Conservation (phyloP, 352 stramenopile genomes). For the Peronospora tabacina region DNA sequence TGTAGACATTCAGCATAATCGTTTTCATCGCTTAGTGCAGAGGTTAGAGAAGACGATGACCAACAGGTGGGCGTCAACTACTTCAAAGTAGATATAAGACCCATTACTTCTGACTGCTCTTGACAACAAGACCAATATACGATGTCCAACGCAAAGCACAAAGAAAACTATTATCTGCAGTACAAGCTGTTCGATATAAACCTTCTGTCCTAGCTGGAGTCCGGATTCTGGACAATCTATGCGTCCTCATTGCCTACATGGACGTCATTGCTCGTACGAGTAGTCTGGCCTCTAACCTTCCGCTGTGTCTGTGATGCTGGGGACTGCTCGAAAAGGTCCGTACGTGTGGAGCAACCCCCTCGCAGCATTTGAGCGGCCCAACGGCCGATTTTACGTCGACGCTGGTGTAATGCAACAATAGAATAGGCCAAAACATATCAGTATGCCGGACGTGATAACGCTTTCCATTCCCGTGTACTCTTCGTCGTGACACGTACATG, state of each 20-base stretch:
- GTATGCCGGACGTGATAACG: not conserved
- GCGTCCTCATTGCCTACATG: conserved; percentile 3
- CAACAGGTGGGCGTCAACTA: too few species aligned
- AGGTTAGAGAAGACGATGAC: not conserved
- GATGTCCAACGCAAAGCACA: not conserved
- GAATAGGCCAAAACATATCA: not conserved
- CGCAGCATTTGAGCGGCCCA: conserved; percentile 83
- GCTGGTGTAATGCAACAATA: conserved; percentile 28
- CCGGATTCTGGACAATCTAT: not conserved
- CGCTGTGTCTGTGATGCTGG: conserved; percentile 29
- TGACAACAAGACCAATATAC: not conserved
- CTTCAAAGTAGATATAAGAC: too few species aligned
- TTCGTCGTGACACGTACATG: conserved; percentile 43
- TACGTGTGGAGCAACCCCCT: conserved; percentile 61
- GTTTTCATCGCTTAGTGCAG: not conserved
- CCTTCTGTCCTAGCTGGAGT: not conserved
- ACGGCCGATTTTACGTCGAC: conserved; percentile 70
- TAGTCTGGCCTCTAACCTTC: conserved; percentile 18
- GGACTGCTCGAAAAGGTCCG: conserved; percentile 48
- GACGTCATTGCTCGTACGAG: conserved; percentile 1
- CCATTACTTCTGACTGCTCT: too few species aligned
- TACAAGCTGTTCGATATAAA: not conserved
- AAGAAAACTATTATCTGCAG: not conserved
- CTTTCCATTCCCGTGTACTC: not conserved
- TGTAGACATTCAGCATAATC: not conserved